phyloP scores from a whole-genome alignment of 805 yeast species.

The Lachancea quebecensis region DNA sequence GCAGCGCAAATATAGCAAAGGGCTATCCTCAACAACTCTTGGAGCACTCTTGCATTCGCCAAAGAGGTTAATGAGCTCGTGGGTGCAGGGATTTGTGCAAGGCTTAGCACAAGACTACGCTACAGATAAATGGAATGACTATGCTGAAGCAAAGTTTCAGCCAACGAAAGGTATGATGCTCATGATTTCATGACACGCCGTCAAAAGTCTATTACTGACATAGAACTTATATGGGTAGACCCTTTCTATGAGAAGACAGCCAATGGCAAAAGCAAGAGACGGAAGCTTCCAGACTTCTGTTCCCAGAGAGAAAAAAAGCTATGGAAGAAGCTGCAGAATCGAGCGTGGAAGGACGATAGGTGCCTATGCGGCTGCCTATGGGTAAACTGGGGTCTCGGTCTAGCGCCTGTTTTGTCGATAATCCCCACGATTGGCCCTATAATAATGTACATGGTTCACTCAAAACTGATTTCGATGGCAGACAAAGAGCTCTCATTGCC shows the following conservation, averaged over 20 bases:
- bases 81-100: conserved; percentile 12
- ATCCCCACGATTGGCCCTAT: conserved; percentile 84
- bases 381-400: conserved; percentile 61
- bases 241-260: conserved; percentile 51
- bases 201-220: not conserved
- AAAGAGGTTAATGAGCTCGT: conserved; percentile 3
- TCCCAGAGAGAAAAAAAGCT: conserved; percentile 52
- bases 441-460: conserved; percentile 72
- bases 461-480: conserved; percentile 55
- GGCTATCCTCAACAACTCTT: not conserved
- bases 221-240: conserved; percentile 36
- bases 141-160: conserved; percentile 27
- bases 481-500: conserved; percentile 54
- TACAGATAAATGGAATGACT: conserved; percentile 18
- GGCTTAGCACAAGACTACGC: conserved; percentile 6
- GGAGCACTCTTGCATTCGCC: too few relatives aligned
- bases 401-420: conserved; percentile 64
- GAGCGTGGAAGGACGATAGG: conserved; percentile 84
- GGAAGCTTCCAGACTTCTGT: conserved; percentile 54
- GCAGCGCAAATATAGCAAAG: not conserved
- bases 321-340: conserved; percentile 67
- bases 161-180: conserved; percentile 19
- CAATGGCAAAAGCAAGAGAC: conserved; percentile 47
- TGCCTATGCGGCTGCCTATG: conserved; percentile 73
- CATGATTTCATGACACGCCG: not conserved